Percentiles rank a stretch among this genome's conserved stretches.
Evolutionary conservation across 345 rosid species (phyloP).

Genomic region (Citrus sinensis): DVS_A1.0 CM039168.1:30135001-30135500

Average conservation of each 20-base stretch:
- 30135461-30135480: too few relatives aligned
- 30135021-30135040: not conserved
- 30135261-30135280: too few relatives aligned
- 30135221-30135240: too few relatives aligned
- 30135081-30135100: not conserved
- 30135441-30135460: fast-evolving
- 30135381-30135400: not conserved
- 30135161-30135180: not conserved
- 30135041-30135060: not conserved
- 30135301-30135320: too few relatives aligned
- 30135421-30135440: too few relatives aligned
- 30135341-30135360: too few relatives aligned
- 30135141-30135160: not conserved
- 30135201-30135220: not conserved
- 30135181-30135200: not conserved
- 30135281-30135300: too few relatives aligned
- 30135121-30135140: not conserved
- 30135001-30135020: not conserved
- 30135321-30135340: too few relatives aligned
- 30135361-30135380: too few relatives aligned
- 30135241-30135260: too few relatives aligned
- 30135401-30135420: not conserved
- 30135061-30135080: not conserved
- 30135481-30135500: too few relatives aligned
- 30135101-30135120: conserved; percentile 5